These are phyloP conservation scores for Ciborinia camelliae DNA, from an alignment of 2,329 filamentous ascomycete genomes.

Conservation along the genomic window DNA sequence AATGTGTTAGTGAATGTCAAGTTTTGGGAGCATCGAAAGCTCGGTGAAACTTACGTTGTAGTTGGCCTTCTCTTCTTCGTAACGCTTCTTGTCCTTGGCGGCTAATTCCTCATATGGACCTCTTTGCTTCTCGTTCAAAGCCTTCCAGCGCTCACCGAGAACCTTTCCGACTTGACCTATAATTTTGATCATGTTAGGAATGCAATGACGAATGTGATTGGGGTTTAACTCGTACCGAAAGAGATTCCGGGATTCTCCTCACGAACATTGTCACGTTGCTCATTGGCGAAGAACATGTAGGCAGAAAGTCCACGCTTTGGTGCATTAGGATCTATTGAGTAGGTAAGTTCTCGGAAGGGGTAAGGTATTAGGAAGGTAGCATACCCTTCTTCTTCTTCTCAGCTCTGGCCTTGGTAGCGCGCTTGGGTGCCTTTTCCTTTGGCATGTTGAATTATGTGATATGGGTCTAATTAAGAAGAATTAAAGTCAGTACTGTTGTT, in stretches of 20 bases:
- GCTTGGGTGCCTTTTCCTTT: slow-evolving; percentile 61
- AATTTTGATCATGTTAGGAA: slow-evolving; percentile 23
- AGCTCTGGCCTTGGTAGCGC: slow-evolving; percentile 56
- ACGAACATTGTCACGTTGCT: slow-evolving; percentile 96
- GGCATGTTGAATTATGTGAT: slow-evolving; percentile 52
- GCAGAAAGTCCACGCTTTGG: slow-evolving; percentile 99
- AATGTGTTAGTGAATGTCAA: slow-evolving; percentile 37
- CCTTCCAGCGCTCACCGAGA: slow-evolving; percentile 99
- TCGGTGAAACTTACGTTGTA: slow-evolving; percentile 68
- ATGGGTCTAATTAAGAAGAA: slow-evolving; percentile 24
- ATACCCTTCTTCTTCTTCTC: slow-evolving; percentile 75
- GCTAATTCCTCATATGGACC: slow-evolving; percentile 95
- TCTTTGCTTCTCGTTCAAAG: slow-evolving; percentile 87
- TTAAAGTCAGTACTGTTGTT: slow-evolving; percentile 25
- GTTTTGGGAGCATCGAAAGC: slow-evolving; percentile 26
- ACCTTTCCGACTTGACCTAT: slow-evolving; percentile 93
- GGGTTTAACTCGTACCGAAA: slow-evolving; percentile 67
- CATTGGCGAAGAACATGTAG: slow-evolving; percentile 99
- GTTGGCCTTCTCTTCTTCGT: slow-evolving; percentile 94
- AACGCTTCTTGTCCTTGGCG: slow-evolving; percentile 96
- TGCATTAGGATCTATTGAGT: slow-evolving; percentile 73
- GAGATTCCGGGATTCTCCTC: slow-evolving; percentile 97
- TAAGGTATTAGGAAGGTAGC: slow-evolving; percentile 27
- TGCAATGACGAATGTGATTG: not conserved
- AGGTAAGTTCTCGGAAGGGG: slow-evolving; percentile 16